Evolutionary conservation across 1,284 basidiomycete genomes (phyloP).

Genomic region (Naganishia cerealis): DNA sequence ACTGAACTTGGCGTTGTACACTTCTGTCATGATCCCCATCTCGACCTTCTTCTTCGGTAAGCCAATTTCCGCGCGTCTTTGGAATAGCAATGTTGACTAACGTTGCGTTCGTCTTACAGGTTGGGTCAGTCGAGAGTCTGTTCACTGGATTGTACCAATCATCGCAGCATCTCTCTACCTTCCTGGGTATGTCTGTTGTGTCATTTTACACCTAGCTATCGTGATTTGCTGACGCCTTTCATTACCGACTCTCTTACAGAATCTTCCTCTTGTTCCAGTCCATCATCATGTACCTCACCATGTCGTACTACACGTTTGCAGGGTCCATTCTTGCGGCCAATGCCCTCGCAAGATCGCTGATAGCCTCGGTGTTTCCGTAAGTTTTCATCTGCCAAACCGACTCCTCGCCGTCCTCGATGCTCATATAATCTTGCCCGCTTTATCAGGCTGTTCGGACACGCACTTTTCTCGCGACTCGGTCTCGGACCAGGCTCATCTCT

Average conservation of each 20-base stretch:
- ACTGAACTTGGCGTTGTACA: conserved; percentile 34
- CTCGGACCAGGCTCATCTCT: conserved; percentile 43
- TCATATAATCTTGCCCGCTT: conserved; percentile 7
- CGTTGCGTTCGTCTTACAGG: background rate
- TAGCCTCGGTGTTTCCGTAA: conserved; percentile 37
- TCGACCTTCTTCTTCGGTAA: conserved; percentile 36
- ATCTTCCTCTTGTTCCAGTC: conserved; percentile 38
- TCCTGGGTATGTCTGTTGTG: conserved; percentile 21
- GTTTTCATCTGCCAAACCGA: background rate
- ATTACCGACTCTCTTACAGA: background rate
- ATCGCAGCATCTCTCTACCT: conserved; percentile 33
- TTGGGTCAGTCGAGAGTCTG: conserved; percentile 33
- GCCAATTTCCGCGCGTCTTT: background rate
- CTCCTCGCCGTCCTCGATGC: conserved; percentile 3
- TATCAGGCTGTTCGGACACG: conserved; percentile 42
- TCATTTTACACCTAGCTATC: background rate
- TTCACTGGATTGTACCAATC: conserved; percentile 36
- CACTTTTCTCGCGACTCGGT: conserved; percentile 40
- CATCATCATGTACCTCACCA: conserved; percentile 35
- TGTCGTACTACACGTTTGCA: conserved; percentile 21
- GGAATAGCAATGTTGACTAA: background rate
- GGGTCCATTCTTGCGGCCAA: conserved; percentile 34
- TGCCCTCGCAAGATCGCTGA: conserved; percentile 27
- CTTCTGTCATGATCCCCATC: conserved; percentile 34
- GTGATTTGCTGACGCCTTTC: background rate